Evolutionary conservation across 768 basidiomycete genomes (phyloP), one percentile per base, ranked within the genome.

Genomic region (Suillus lakei): DNA sequence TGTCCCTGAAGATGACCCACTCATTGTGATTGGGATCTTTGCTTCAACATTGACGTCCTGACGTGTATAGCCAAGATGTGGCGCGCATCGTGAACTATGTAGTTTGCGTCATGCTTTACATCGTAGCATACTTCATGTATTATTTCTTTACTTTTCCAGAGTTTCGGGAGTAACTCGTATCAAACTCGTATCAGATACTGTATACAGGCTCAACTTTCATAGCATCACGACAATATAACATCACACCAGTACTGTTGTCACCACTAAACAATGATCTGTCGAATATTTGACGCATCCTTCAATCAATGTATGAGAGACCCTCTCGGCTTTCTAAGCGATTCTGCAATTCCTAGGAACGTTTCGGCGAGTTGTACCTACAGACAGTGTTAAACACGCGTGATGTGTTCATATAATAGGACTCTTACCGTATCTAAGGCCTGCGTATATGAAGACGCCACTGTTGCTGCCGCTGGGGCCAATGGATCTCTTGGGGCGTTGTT

Each of bases 341-440:
- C 85, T 0, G 86, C 86, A 61, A 88, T 81, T 36, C 82, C 83
- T 28, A 88, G 70, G 80, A 89, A 88, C 3, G 87, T 84, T 68
- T 87, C 79, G 0, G 87, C 82, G 12, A 88, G 79, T 64, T 80
- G 82, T 15, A 88, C 78, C 87, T 88, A 38, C 15, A 30, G 50
- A 67, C 60, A 5, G 21, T 10, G 41, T 39, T 38, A n/a, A 58
- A 15, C n/a, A 50, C 15, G 3, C 3, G 5, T 6, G 7, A 23
- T n/a, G 15, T 1, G 13, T 28, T 26, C 18, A 10, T 6, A 12
- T 6, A 61, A 8, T 16, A 38, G 71, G 32, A 34, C 21, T 54
- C 81, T 56, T 64, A 86, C 88, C 59, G 85, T 83, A 69, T 87
- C 83, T 1, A 86, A 77, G 4, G 86, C 87, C 65, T 80, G 76